A percentile compares a stretch with the other conserved stretches of the same genome.
These are phyloP conservation scores for Penicilliopsis zonata DNA, from an alignment of 495 filamentous ascomycete species.

Conservation along the genomic window DNA sequence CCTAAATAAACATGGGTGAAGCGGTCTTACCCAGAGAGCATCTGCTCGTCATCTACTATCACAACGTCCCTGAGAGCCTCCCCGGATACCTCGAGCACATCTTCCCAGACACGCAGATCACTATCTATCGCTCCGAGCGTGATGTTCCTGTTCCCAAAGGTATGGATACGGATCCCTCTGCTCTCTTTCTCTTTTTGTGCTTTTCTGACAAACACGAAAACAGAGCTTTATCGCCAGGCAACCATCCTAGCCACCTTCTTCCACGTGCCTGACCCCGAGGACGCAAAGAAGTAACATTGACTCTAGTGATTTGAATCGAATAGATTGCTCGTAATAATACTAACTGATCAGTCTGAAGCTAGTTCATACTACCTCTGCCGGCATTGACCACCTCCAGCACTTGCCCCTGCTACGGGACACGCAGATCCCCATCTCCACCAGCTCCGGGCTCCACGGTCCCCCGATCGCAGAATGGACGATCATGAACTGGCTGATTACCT, in stretches of 20 bases:
- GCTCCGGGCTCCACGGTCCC: slow-evolving; percentile 68
- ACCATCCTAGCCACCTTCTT: slow-evolving; percentile 52
- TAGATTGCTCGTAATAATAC: background rate
- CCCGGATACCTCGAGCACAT: slow-evolving; percentile 29
- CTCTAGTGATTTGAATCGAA: too few relatives aligned
- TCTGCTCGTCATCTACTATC: slow-evolving; percentile 32
- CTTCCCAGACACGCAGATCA: slow-evolving; percentile 41
- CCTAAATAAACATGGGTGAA: slow-evolving; percentile 24
- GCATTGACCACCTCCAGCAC: slow-evolving; percentile 53
- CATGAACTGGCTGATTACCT: slow-evolving; percentile 43
- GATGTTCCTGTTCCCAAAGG: slow-evolving; percentile 6
- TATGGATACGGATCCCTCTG: slow-evolving; percentile 1
- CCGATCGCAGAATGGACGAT: slow-evolving; percentile 73
- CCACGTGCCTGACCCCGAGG: slow-evolving; percentile 32
- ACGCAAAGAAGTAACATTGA: slow-evolving; percentile 8
- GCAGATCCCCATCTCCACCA: slow-evolving; percentile 54
- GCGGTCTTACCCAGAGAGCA: slow-evolving; percentile 16
- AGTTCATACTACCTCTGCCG: slow-evolving; percentile 67
- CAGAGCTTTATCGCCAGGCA: slow-evolving; percentile 44
- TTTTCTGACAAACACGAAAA: background rate
- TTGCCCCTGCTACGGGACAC: slow-evolving; percentile 53
- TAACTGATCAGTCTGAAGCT: slow-evolving; percentile 41
- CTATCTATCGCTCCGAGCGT: slow-evolving; percentile 10
- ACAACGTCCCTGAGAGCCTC: slow-evolving; percentile 20
- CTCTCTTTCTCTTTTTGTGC: background rate